Base-by-base conservation (phyloP, 1,284 basidiomycete species). In the Malassezia arunalokei region DNA sequence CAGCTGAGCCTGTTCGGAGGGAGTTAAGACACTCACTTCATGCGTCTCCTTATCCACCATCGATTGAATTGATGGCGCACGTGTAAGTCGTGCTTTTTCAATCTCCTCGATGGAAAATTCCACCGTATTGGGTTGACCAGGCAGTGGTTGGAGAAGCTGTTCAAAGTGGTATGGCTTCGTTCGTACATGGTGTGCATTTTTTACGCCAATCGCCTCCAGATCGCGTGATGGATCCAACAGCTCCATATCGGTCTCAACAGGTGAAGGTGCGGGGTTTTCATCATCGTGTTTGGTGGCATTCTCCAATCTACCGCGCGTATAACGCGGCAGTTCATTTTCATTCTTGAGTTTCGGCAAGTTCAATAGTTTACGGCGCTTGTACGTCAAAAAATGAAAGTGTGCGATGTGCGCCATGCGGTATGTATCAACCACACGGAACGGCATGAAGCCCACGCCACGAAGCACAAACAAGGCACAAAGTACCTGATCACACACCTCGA, bases 401-500 rank as follows among this genome's bases (percentile, higher is more conserved):
- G 56, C 68, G 35, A 71, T 71, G 56, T 66, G 57, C 8, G 61
- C 59, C 68, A 71, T 71, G 17, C 64, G 47, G 45, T 68, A 71
- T 28, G 68, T 71, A 27, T 71, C 68, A 12, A 71, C 67, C 2
- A 65, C 63, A 5, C 68, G 54, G 53, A 70, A 71, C 11, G 68
- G 68, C 8, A 66, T 66, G 40, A 71, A 70, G 1, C 68, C 68
- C 1, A 71, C 42, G 35, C 68, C 68, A 28, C 70, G 62, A 6
- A 63, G 60, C 1, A 68, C 54, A 31, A 71, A 71, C 11, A 71
- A 60, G 17, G 67, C 67, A 41, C 67, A 70, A 8, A 71, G 54
- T 24, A 70, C 63, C 59, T 70, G 67, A 46, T 71, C 68, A 45
- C 68, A 71, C 27, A 68, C 64, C 51, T 71, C 68, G 37, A 70